Evolutionary conservation across 1,284 basidiomycete genomes (phyloP).

Genomic region (Mycena citricolor): DNA sequence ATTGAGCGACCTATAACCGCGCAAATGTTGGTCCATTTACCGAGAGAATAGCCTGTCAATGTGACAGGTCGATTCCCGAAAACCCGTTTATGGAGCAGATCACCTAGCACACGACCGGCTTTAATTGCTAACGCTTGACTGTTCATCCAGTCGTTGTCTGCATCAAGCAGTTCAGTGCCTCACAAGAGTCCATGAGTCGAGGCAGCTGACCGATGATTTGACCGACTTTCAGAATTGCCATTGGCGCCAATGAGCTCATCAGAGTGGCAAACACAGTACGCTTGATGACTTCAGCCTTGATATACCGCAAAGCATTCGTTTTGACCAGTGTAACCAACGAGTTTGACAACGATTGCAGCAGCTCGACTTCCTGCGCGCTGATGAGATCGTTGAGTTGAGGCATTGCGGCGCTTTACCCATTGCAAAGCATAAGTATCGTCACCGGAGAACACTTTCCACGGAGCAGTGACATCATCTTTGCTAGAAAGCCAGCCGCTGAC

Average conservation of each 20-base stretch:
- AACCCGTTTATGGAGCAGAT: conserved; percentile 48
- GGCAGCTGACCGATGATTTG: conserved; percentile 48
- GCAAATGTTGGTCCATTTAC: conserved; percentile 22
- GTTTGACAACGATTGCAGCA: conserved; percentile 47
- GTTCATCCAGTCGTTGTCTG: conserved; percentile 64
- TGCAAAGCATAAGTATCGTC: conserved; percentile 58
- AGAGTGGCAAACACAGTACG: conserved; percentile 52
- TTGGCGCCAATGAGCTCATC: conserved; percentile 50
- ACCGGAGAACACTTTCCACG: conserved; percentile 54
- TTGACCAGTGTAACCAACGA: conserved; percentile 48
- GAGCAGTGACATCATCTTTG: conserved; percentile 47
- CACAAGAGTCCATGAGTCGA: neutral
- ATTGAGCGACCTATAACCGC: neutral
- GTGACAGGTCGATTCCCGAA: conserved; percentile 59
- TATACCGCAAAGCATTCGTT: conserved; percentile 50
- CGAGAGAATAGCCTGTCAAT: conserved; percentile 57
- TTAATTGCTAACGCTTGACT: conserved; percentile 51
- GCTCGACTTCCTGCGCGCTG: conserved; percentile 50
- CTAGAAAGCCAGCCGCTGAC: conserved; percentile 55
- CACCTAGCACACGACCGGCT: conserved; percentile 55
- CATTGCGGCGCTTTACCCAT: conserved; percentile 44
- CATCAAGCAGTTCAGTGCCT: neutral
- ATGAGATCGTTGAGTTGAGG: neutral
- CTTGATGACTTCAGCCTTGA: conserved; percentile 49
- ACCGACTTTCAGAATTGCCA: conserved; percentile 53